phyloP scores from a whole-genome alignment of 2,329 filamentous ascomycete species.

The Didymella arachidicola region DNA sequence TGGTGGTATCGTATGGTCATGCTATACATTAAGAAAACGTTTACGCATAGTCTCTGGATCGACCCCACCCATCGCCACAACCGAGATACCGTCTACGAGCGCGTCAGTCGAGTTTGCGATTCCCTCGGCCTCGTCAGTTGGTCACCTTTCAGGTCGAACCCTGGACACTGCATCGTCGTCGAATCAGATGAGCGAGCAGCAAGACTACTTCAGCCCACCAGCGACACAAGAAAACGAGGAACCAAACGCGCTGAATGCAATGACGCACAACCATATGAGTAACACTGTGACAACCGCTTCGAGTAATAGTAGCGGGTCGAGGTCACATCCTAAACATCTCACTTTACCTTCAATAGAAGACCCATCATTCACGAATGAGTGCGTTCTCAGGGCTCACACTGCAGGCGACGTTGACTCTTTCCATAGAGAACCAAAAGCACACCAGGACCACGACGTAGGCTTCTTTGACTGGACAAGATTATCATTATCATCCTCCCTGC shows the following conservation, averaged over 20 bases:
- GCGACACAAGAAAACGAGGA: not conserved
- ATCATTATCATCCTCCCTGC: conserved; percentile 68
- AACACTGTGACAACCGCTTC: conserved; percentile 10
- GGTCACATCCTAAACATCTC: conserved; percentile 24
- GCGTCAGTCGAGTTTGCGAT: conserved; percentile 41
- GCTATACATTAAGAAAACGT: conserved; percentile 71
- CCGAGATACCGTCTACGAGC: conserved; percentile 45
- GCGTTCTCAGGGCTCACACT: conserved; percentile 51
- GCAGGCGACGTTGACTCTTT: conserved; percentile 53
- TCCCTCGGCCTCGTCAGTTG: conserved; percentile 34
- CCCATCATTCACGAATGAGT: conserved; percentile 50
- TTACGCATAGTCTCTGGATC: conserved; percentile 72
- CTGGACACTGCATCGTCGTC: conserved; percentile 25
- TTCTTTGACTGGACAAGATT: conserved; percentile 86
- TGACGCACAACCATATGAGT: conserved; percentile 17
- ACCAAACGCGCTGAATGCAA: conserved; percentile 4
- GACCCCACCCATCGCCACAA: conserved; percentile 19
- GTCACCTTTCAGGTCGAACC: conserved; percentile 21
- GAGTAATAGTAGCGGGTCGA: conserved; percentile 5
- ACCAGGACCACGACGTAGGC: conserved; percentile 51
- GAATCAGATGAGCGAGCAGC: conserved; percentile 35
- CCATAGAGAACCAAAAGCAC: conserved; percentile 36
- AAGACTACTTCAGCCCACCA: conserved; percentile 53
- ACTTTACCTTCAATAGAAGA: conserved; percentile 35
- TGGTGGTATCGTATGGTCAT: conserved; percentile 73